Percentiles rank a stretch among this genome's conserved stretches.
Conservation (phyloP, 2,329 filamentous ascomycete species). For the Penicillium brasilianum region DNA sequence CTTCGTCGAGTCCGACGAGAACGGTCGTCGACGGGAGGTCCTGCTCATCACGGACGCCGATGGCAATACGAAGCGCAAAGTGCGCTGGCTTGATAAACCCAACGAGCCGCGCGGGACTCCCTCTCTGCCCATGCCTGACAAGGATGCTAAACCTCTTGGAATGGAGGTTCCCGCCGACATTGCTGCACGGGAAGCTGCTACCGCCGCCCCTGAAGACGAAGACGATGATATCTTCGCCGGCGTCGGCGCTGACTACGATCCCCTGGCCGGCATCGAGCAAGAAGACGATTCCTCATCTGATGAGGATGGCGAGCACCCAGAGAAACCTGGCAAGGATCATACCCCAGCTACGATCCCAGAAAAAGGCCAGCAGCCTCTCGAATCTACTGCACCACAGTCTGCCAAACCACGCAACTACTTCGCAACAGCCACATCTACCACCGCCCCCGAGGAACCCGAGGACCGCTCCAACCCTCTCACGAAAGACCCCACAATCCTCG, state of each 20-base stretch:
- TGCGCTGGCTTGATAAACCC: conserved; percentile 57
- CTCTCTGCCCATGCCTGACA: conserved; percentile 48
- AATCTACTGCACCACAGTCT: conserved; percentile 12
- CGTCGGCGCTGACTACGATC: conserved; percentile 65
- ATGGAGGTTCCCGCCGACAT: conserved; percentile 56
- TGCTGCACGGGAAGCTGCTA: conserved; percentile 40
- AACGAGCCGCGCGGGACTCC: conserved; percentile 32
- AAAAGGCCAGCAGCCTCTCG: conserved; percentile 19
- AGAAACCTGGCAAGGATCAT: conserved; percentile 7
- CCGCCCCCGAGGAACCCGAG: conserved; percentile 55
- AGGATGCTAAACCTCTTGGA: conserved; percentile 55
- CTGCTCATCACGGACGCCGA: conserved; percentile 63
- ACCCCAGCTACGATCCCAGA: not conserved
- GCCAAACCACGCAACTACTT: conserved; percentile 56
- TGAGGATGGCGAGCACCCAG: conserved; percentile 40
- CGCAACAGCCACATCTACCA: conserved; percentile 37
- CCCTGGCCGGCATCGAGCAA: conserved; percentile 59
- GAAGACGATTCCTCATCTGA: conserved; percentile 51
- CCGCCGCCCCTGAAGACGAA: conserved; percentile 47
- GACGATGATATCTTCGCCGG: conserved; percentile 68
- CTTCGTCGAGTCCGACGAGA: conserved; percentile 61
- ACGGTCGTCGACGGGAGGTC: conserved; percentile 59
- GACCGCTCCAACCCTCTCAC: conserved; percentile 53
- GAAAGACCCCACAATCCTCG: conserved; percentile 77
- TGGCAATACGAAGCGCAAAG: conserved; percentile 66